A percentile compares a stretch with the other conserved stretches of the same genome.
Conservation (phyloP, 2,329 filamentous ascomycete genomes). For the Arthrobotrys sphaeroides region DNA sequence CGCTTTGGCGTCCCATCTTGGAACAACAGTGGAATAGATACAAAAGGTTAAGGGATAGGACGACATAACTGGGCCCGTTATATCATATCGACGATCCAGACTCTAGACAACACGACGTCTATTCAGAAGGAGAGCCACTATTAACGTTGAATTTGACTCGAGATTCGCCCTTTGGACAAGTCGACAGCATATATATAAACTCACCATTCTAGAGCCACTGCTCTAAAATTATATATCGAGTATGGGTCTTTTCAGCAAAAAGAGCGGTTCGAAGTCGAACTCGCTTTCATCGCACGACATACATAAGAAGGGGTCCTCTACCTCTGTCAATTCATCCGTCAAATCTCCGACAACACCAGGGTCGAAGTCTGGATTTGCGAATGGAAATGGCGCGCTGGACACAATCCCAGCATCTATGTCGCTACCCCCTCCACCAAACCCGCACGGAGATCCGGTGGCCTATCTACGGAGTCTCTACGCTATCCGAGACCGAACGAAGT, state of each 20-base stretch:
- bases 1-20: constrained; percentile 30
- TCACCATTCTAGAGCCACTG: not conserved
- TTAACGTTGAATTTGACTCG: not conserved
- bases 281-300: constrained; percentile 64
- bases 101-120: constrained; percentile 14
- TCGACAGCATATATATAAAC: not conserved
- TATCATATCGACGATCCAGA: not conserved
- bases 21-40: constrained; percentile 22
- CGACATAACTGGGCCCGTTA: not conserved
- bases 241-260: constrained; percentile 67
- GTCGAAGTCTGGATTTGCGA: constrained; percentile 55
- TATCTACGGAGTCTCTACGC: constrained; percentile 91
- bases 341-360: constrained; percentile 59
- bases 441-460: constrained; percentile 83
- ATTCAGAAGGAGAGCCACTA: not conserved
- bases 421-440: constrained; percentile 85
- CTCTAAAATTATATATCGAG: constrained; percentile 16
- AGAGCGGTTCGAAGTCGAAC: constrained; percentile 62
- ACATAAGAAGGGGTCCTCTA: constrained; percentile 63
- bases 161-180: not conserved
- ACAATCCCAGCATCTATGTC: constrained; percentile 75
- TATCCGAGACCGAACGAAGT: constrained; percentile 79
- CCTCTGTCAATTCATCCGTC: constrained; percentile 63
- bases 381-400: constrained; percentile 46
- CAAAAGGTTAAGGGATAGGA: constrained; percentile 22